phyloP scores from a whole-genome alignment of 768 basidiomycete species.

The Leucocoprinus sp. region DNA sequence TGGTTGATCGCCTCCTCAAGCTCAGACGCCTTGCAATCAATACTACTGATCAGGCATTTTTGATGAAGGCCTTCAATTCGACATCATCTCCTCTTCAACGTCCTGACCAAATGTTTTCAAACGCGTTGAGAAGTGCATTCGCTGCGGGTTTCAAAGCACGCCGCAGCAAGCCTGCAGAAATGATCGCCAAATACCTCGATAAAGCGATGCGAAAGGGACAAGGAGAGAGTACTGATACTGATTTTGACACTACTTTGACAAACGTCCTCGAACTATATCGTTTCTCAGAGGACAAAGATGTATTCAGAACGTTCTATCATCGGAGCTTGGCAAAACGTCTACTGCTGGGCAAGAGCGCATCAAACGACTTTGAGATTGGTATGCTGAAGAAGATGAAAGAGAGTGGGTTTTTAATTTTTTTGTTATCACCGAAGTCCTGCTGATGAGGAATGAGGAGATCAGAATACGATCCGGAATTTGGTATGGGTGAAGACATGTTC shows the following conservation, averaged over 20 bases:
- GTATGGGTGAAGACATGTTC: slow-evolving; percentile 93
- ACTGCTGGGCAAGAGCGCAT: slow-evolving; percentile 76
- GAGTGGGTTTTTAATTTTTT: slow-evolving; percentile 27
- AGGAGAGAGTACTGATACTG: slow-evolving; percentile 50
- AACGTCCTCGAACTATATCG: slow-evolving; percentile 68
- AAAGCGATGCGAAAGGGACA: slow-evolving; percentile 83
- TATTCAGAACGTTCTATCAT: slow-evolving; percentile 90
- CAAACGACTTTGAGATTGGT: slow-evolving; percentile 77
- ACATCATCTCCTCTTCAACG: slow-evolving; percentile 21
- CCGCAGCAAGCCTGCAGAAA: slow-evolving; percentile 80
- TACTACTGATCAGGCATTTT: slow-evolving; percentile 44
- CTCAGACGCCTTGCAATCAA: slow-evolving; percentile 55
- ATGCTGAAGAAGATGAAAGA: slow-evolving; percentile 85
- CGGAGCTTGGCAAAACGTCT: slow-evolving; percentile 82
- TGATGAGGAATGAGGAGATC: slow-evolving; percentile 1
- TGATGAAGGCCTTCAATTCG: slow-evolving; percentile 14
- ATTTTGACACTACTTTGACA: slow-evolving; percentile 58
- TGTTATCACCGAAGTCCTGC: not conserved
- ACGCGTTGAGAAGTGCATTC: slow-evolving; percentile 70
- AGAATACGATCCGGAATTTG: slow-evolving; percentile 96
- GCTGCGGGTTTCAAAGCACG: slow-evolving; percentile 63
- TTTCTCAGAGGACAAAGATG: slow-evolving; percentile 88
- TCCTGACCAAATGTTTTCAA: slow-evolving; percentile 49
- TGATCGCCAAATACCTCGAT: slow-evolving; percentile 90
- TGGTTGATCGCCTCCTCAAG: slow-evolving; percentile 66